Evolutionary conservation across 2,329 filamentous ascomycete species (phyloP).

Genomic region (Ascochyta viciae-villosae): DNA sequence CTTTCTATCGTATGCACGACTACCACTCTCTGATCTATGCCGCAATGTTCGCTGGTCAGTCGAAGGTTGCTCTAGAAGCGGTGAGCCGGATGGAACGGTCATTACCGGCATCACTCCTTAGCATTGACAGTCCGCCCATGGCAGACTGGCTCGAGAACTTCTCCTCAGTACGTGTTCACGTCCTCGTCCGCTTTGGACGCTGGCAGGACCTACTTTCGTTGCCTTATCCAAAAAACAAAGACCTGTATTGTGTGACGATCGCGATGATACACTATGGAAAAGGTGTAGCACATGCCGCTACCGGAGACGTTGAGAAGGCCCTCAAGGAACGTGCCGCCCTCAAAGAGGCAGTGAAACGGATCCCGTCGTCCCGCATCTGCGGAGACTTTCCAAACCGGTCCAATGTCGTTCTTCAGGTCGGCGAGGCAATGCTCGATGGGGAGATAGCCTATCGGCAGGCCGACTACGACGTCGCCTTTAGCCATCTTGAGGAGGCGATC

Average conservation of each 20-base stretch:
- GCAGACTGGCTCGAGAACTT: constrained; percentile 81
- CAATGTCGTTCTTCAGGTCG: constrained; percentile 67
- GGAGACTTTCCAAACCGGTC: constrained; percentile 73
- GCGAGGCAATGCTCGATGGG: constrained; percentile 70
- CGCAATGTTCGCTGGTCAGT: constrained; percentile 78
- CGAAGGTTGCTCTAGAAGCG: constrained; percentile 66
- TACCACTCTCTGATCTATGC: constrained; percentile 79
- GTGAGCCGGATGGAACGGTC: constrained; percentile 65
- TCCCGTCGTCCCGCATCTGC: constrained; percentile 65
- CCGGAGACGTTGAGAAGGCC: constrained; percentile 63
- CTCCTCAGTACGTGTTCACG: constrained; percentile 71
- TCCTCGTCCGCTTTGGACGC: constrained; percentile 73
- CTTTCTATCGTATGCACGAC: constrained; percentile 76
- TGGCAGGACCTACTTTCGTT: constrained; percentile 72
- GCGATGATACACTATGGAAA: constrained; percentile 73
- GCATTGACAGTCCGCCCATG: constrained; percentile 73
- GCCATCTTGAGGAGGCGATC: constrained; percentile 64
- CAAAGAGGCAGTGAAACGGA: constrained; percentile 55
- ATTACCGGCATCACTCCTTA: constrained; percentile 69
- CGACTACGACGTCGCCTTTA: constrained; percentile 66
- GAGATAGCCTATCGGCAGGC: constrained; percentile 74
- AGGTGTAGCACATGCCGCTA: constrained; percentile 70
- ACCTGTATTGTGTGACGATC: constrained; percentile 73
- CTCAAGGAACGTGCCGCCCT: constrained; percentile 61
- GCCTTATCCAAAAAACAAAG: constrained; percentile 62